Base-by-base conservation (phyloP, 768 basidiomycete genomes). In the Cytidiella melzeri region DNA sequence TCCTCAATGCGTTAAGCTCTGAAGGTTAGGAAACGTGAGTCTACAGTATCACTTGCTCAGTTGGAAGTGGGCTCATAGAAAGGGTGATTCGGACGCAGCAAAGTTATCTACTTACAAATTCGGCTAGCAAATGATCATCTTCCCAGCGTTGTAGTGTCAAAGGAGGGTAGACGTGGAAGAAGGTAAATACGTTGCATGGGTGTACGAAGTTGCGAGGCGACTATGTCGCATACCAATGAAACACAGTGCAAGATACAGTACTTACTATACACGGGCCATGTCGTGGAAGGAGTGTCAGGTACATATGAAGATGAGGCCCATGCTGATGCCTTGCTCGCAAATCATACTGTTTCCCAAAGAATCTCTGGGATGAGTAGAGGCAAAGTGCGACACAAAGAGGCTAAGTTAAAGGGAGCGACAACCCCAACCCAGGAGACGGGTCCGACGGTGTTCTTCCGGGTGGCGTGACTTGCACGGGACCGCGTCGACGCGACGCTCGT, bases 21-120 rank as follows among this genome's bases (percentile, higher is more conserved):
- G 76, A 76, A 9, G 87, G 83, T 51, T 92, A 85, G 62, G 96
- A 99, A 12, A 96, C 81, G 60, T 99, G 90, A 47, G 96, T 81
- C 55, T 89, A 80, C 30, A 94, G 74, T 6, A 67, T 65, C 45
- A 81, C 75, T 51, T 85, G 77, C n/a, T 77, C 74, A 45, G 84
- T 64, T 2, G 76, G 71, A 18, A 80, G 64, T 30, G 82, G 3
- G 64, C 54, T 2, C 58, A 55, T 9, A 79, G 73, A 64, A 78
- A 84, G 43, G 82, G 61, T 1, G 80, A 81, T 63, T 86, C 94
- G 7, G 84, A 82, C 9, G 85, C 80, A 5, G 72, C 67, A 47
- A 97, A 86, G 42, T 73, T 74, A 50, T 95, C 89, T 36, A n/a
- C n/a, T n/a, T n/a, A 96, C 83, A 37, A 88, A 81, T 25, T 81